A percentile compares a stretch with the other conserved stretches of the same genome.
Evolutionary conservation across 1,284 basidiomycete genomes (phyloP).

Genomic region (Psilocybe mexicana): DNA sequence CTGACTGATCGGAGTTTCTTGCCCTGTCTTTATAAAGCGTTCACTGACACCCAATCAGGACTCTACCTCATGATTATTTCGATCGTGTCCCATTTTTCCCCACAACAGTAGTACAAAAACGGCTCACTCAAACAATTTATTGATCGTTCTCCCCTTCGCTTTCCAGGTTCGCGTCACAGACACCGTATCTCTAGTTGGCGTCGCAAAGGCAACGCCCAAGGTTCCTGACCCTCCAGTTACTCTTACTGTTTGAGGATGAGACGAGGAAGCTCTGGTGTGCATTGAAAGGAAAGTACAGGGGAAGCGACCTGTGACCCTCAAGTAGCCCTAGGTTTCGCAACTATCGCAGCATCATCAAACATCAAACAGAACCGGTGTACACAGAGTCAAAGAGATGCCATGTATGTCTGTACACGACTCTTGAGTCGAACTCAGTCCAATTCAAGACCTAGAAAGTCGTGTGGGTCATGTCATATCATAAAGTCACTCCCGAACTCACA

Average conservation of each 20-base stretch:
- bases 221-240: background rate
- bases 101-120: background rate
- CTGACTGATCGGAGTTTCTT: constrained; percentile 21
- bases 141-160: background rate
- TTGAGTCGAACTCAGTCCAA: too few relatives aligned
- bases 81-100: background rate
- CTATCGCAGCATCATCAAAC: too few relatives aligned
- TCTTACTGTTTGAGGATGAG: too few relatives aligned
- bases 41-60: constrained; percentile 1
- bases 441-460: background rate
- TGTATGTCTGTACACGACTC: too few relatives aligned
- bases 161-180: background rate
- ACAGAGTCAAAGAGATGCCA: too few relatives aligned
- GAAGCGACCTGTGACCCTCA: too few relatives aligned
- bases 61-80: background rate
- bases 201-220: constrained; percentile 7
- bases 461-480: background rate
- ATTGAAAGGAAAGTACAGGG: too few relatives aligned
- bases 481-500: constrained; percentile 45
- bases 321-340: too few relatives aligned
- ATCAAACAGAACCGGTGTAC: too few relatives aligned
- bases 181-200: background rate
- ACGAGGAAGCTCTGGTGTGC: background rate
- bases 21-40: background rate
- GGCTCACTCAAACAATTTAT: background rate